These are phyloP conservation scores for Beverwykella pulmonaria DNA, from an alignment of 495 filamentous ascomycete genomes.

Conservation along the genomic window DNA sequence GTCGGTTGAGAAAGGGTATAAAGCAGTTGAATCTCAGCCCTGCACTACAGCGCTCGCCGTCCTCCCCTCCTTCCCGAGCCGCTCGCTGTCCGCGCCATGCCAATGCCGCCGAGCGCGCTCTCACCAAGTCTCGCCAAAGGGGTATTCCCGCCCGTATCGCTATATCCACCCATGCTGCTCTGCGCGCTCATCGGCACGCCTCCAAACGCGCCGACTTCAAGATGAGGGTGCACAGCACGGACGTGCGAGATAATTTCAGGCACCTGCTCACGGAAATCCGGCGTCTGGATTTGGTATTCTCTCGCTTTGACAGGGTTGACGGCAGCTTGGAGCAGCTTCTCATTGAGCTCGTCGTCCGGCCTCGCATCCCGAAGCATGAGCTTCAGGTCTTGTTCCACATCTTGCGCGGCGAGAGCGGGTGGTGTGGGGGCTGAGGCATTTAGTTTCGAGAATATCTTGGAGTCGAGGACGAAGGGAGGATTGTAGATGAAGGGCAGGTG, in stretches of 20 bases:
- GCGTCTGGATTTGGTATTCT: constrained; percentile 30
- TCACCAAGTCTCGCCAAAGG: constrained; percentile 8
- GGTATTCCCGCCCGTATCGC: constrained; percentile 31
- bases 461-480: constrained; percentile 39
- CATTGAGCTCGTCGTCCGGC: constrained; percentile 35
- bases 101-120: constrained; percentile 1
- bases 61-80: constrained; percentile 4
- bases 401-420: constrained; percentile 36
- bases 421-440: constrained; percentile 43
- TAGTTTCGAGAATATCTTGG: constrained; percentile 38
- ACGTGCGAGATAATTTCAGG: constrained; percentile 24
- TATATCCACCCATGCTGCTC: constrained; percentile 38
- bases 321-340: constrained; percentile 33
- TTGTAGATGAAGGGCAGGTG: constrained; percentile 29
- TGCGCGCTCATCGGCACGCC: constrained; percentile 41
- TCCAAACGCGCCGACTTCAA: constrained; percentile 33
- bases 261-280: constrained; percentile 22
- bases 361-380: constrained; percentile 42
- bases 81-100: constrained; percentile 27
- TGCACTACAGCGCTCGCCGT: constrained; percentile 1
- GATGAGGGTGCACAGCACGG: constrained; percentile 31
- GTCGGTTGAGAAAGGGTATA: background rate
- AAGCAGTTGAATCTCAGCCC: background rate
- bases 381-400: constrained; percentile 46
- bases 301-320: constrained; percentile 15